Evolutionary conservation across 139 green algal genomes (phyloP).

Genomic region (Chlamydomonas sp.): DNA sequence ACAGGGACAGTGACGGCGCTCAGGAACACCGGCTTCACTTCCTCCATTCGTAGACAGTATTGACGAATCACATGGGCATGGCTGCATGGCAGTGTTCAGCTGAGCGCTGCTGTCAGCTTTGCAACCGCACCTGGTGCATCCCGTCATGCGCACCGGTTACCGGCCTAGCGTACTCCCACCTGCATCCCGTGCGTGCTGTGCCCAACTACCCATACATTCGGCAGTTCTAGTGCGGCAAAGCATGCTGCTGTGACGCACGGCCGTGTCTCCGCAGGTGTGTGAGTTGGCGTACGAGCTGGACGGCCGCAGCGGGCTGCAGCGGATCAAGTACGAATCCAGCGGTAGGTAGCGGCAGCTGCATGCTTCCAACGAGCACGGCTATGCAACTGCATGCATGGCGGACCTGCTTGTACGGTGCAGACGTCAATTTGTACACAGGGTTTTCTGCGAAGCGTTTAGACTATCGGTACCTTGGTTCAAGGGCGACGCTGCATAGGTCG

Average conservation of each 20-base stretch:
- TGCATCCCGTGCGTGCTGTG: not conserved
- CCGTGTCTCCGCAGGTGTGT: not conserved
- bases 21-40: too few relatives aligned
- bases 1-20: too few relatives aligned
- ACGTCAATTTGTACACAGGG: not conserved
- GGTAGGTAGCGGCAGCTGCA: not conserved
- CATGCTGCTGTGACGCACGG: too few relatives aligned
- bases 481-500: not conserved
- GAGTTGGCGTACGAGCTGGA: conserved; percentile 27
- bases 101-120: too few relatives aligned
- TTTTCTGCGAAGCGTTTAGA: not conserved
- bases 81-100: too few relatives aligned
- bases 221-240: too few relatives aligned
- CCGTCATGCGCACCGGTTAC: too few relatives aligned
- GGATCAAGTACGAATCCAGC: conserved; percentile 28
- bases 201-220: not conserved
- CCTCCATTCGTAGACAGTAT: too few relatives aligned
- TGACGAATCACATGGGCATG: too few relatives aligned
- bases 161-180: not conserved
- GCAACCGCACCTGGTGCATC: too few relatives aligned
- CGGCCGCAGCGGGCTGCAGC: conserved; percentile 15
- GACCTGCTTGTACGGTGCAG: too few relatives aligned
- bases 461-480: not conserved
- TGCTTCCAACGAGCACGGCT: not conserved
- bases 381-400: too few relatives aligned